Percentiles rank a stretch among this genome's conserved stretches.
These are phyloP conservation scores for Sonneratia caseolaris DNA, from an alignment of 345 rosid species.

Conservation along the genomic window DNA sequence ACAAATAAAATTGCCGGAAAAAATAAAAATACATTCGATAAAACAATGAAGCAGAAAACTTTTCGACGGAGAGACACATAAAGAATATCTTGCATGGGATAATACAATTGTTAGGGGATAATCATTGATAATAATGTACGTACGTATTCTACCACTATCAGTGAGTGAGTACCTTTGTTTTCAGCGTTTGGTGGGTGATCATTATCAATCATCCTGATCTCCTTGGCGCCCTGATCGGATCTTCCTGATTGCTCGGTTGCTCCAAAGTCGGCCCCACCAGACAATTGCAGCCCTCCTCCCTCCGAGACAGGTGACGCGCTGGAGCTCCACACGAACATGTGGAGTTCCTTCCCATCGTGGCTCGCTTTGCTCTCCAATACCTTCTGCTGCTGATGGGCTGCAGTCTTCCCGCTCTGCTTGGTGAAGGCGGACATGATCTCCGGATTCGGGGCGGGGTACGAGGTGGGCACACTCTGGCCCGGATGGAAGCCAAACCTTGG, in stretches of 20 bases:
- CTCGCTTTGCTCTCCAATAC: constrained; percentile 33
- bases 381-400: constrained; percentile 17
- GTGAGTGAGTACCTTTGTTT: constrained; percentile 35
- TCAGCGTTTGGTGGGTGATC: constrained; percentile 64
- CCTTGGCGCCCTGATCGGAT: constrained; percentile 75
- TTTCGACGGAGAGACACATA: too few relatives aligned
- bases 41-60: too few relatives aligned
- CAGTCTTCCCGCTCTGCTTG: constrained; percentile 19
- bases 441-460: constrained; percentile 88
- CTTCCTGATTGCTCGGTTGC: constrained; percentile 58
- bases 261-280: constrained; percentile 50
- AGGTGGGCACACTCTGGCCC: constrained; percentile 41
- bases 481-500: constrained; percentile 71
- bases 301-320: constrained; percentile 92
- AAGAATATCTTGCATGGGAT: too few relatives aligned
- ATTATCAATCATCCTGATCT: constrained; percentile 77
- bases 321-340: constrained; percentile 99
- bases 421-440: constrained; percentile 43
- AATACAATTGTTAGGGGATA: too few relatives aligned
- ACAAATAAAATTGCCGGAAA: constrained; percentile 6
- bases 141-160: background rate
- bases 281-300: constrained; percentile 56
- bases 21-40: too few relatives aligned
- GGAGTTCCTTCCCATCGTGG: constrained; percentile 85
- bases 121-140: too few relatives aligned